phyloP scores from a whole-genome alignment of 177 flowering plant genomes.

The Telopea speciosissima region DNA sequence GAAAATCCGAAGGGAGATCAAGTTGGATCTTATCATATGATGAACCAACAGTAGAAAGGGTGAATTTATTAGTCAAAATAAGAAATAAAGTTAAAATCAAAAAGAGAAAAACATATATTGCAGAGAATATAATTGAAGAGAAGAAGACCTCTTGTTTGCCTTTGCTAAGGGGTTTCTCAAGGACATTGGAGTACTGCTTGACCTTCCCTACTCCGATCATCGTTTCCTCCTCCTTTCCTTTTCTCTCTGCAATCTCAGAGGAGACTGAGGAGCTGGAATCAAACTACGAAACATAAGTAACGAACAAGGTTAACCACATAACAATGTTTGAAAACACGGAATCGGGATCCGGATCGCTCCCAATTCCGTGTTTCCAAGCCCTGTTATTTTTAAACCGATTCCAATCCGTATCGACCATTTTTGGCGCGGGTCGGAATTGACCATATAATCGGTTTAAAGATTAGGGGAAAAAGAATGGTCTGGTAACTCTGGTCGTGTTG shows the following conservation, averaged over 20 bases:
- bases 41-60: neutral
- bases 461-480: no score
- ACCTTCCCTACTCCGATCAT: constrained; percentile 95
- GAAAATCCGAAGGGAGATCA: neutral
- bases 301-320: neutral
- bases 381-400: no score
- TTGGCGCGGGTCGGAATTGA: no score
- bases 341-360: no score
- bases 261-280: neutral
- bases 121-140: neutral
- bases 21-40: neutral
- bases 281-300: neutral
- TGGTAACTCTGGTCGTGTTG: no score
- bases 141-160: constrained; percentile 89
- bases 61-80: neutral
- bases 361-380: no score
- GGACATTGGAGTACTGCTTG: constrained; percentile 86
- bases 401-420: no score
- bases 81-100: neutral
- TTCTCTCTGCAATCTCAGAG: neutral
- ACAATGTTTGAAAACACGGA: no score
- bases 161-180: constrained; percentile 92
- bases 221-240: constrained; percentile 4
- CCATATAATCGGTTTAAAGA: no score
- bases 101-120: neutral